Percentiles rank a stretch among this genome's conserved stretches.
Evolutionary conservation across 148 eudicot species (phyloP).

Genomic region (Vaccinium myrtillus): DNA sequence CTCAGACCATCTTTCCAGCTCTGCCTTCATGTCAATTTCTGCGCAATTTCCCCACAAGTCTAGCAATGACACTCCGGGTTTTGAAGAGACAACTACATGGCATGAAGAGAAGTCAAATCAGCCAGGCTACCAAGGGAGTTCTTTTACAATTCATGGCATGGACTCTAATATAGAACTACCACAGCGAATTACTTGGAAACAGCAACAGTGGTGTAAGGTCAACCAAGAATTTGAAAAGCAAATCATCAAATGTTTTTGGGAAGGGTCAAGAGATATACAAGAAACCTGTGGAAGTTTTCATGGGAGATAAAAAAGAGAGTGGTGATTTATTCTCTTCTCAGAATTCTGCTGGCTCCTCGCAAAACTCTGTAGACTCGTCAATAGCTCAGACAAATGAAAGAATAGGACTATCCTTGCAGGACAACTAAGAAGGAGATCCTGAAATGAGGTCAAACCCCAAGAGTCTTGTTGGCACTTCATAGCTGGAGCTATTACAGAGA

Average conservation of each 20-base stretch:
- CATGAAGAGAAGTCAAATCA: constrained; percentile 36
- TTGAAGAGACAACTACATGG: constrained; percentile 46
- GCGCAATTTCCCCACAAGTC: constrained; percentile 69
- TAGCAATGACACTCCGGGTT: constrained; percentile 24
- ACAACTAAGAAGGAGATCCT: constrained; percentile 34
- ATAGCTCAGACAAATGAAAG: constrained; percentile 34
- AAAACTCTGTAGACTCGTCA: constrained; percentile 47
- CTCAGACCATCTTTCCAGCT: constrained; percentile 94
- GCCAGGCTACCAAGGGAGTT: constrained; percentile 25
- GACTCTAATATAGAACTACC: constrained; percentile 32
- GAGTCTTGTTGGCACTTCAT: constrained; percentile 37
- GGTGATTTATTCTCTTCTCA: constrained; percentile 56
- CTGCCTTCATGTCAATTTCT: constrained; percentile 92
- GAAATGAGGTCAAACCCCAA: constrained; percentile 25
- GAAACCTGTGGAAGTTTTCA: constrained; percentile 27
- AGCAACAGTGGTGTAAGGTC: constrained; percentile 29
- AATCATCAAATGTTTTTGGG: constrained; percentile 19
- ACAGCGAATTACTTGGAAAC: constrained; percentile 31
- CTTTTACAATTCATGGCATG: constrained; percentile 29
- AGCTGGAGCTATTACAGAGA: constrained; percentile 49
- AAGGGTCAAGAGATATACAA: constrained; percentile 33
- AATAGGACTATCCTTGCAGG: constrained; percentile 32
- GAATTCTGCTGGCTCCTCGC: constrained; percentile 51
- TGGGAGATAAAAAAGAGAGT: constrained; percentile 36
- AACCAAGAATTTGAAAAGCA: constrained; percentile 26